Evolutionary conservation across 106 monocot genomes (phyloP), one percentile per base, ranked within the genome.

Genomic region (Platanthera zijinensis): DNA sequence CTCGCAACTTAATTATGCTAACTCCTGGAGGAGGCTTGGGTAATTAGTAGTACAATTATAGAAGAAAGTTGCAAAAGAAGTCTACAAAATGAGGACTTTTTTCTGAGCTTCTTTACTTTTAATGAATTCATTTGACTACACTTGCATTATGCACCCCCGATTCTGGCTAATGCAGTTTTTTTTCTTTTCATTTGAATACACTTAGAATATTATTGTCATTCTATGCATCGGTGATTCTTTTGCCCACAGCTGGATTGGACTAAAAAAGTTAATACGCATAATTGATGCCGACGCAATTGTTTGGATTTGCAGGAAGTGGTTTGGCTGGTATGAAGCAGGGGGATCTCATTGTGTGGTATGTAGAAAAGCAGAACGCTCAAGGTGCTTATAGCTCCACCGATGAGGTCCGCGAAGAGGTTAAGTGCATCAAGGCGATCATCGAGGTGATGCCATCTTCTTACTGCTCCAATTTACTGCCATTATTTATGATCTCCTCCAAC

Each of bases 241-340:
- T 39, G 39, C 39, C 39, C 39, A 39, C 39, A 39, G 1, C 39
- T 39, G 14, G 57, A 12, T 61, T 61, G 19, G 9, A 61, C 2
- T 12, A 32, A 11, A 66, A 9, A 2, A 18, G 11, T 32, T 39
- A 30, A 30, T 39, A 39, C 39, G 3, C 39, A 39, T 39, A 39
- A 39, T 39, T 39, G 39, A 39, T 39, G 39, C 39, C 39, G 2
- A 46, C 45, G 8, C 6, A 4, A 6, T 68, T 48, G n/a, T 5
- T 52, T 48, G 53, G 48, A 48, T 70, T 70, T 80, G 80, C 86
- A 94, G 94, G 92, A 52, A 94, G 82, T 80, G 99, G 90, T 52
- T 87, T 99, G 80, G 92, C 90, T 80, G 94, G 99, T 45, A 99
- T 99, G 99, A 90, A 82, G 82, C 94, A 99, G 79, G 83, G 85